These are phyloP conservation scores for Zarea fungicola DNA, from an alignment of 2,329 filamentous ascomycete species.

Conservation along the genomic window DNA sequence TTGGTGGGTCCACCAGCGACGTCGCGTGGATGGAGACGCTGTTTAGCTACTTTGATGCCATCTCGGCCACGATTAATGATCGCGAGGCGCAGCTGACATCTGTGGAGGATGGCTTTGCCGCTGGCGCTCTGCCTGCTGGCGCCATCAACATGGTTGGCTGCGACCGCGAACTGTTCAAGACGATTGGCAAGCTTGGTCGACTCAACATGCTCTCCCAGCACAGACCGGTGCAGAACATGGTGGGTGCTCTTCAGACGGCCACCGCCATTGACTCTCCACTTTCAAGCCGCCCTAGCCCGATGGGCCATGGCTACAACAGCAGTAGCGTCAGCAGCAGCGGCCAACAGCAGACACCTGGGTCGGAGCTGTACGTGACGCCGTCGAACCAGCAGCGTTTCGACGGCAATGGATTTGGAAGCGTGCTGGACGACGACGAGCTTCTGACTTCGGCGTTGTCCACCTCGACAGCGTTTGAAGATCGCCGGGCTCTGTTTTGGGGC, in stretches of 20 bases:
- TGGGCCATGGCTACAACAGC: conserved; percentile 39
- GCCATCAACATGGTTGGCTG: conserved; percentile 85
- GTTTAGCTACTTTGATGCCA: conserved; percentile 92
- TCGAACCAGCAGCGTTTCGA: conserved; percentile 58
- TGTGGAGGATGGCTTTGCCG: conserved; percentile 54
- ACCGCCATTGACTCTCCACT: conserved; percentile 19
- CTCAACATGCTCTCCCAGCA: conserved; percentile 79
- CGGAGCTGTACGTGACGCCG: conserved; percentile 25
- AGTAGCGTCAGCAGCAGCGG: conserved; percentile 21
- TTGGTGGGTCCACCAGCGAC: conserved; percentile 52
- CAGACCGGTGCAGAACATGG: conserved; percentile 43
- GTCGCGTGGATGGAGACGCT: conserved; percentile 88
- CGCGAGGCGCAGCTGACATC: conserved; percentile 75
- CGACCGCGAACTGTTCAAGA: conserved; percentile 79
- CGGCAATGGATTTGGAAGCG: conserved; percentile 59
- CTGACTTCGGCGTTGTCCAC: conserved; percentile 36
- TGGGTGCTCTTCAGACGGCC: conserved; percentile 13
- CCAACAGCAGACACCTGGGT: conserved; percentile 21
- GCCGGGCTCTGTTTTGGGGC: conserved; percentile 66
- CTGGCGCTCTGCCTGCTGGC: conserved; percentile 51
- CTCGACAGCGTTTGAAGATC: conserved; percentile 49
- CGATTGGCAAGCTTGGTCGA: conserved; percentile 75
- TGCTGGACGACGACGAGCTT: conserved; percentile 51
- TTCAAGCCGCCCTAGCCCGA: conserved; percentile 36
- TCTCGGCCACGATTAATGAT: conserved; percentile 88